Conservation (phyloP, 169 alveolate species). For the Pseudocohnilembus persalinus region DNA sequence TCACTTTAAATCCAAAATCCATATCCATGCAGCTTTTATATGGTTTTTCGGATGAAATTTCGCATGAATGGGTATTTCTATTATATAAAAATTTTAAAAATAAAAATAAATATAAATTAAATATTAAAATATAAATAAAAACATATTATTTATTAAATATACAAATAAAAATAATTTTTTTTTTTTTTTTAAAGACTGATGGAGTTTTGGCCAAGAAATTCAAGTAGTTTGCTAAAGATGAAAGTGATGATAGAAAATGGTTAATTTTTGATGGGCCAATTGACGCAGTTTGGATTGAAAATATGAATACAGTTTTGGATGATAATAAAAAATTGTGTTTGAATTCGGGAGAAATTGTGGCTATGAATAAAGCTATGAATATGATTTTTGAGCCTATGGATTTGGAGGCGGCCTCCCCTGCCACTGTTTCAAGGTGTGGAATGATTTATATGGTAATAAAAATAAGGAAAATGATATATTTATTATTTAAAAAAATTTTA, state of each 20-base stretch:
- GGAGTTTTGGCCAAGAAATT: conserved; percentile 74
- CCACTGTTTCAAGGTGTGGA: conserved; percentile 88
- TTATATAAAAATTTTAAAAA: neutral
- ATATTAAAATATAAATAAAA: too few species aligned
- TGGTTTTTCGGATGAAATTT: conserved; percentile 71
- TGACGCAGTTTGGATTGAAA: conserved; percentile 89
- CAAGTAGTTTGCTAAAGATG: conserved; percentile 72
- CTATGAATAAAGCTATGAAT: conserved; percentile 82
- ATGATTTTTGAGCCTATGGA: conserved; percentile 87
- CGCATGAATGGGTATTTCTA: conserved; percentile 68
- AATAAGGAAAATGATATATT: too few species aligned
- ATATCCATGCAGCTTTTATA: conserved; percentile 69
- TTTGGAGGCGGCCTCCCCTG: conserved; percentile 85
- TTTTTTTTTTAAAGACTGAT: conserved; percentile 34
- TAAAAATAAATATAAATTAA: too few species aligned
- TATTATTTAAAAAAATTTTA: conserved; percentile 19
- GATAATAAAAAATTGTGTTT: conserved; percentile 84
- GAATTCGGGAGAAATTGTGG: conserved; percentile 78
- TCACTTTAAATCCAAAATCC: conserved; percentile 73
- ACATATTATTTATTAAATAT: too few species aligned
- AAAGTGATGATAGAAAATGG: conserved; percentile 70
- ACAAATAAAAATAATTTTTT: conserved; percentile 17
- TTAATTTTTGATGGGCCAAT: conserved; percentile 83
- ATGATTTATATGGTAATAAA: conserved; percentile 85
- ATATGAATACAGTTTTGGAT: conserved; percentile 87